These are phyloP conservation scores for Alternaria arborescens DNA, from an alignment of 2,329 filamentous ascomycete species.

Conservation along the genomic window DNA sequence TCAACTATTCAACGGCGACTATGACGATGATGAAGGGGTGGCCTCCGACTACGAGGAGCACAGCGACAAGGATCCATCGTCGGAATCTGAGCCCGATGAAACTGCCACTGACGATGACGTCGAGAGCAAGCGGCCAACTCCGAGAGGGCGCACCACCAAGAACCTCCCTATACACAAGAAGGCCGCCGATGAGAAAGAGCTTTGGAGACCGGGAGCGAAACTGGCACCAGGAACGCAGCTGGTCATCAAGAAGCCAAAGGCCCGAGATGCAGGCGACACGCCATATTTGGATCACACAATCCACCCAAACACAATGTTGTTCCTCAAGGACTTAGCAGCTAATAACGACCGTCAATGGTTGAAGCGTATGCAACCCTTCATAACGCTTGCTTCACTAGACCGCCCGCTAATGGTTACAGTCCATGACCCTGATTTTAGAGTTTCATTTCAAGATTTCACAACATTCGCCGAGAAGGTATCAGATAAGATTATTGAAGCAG, in stretches of 20 bases:
- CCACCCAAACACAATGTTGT: slow-evolving; percentile 70
- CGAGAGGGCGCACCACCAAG: slow-evolving; percentile 28
- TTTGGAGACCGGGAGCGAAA: slow-evolving; percentile 66
- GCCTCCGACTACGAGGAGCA: slow-evolving; percentile 56
- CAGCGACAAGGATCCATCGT: slow-evolving; percentile 39
- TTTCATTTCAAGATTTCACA: slow-evolving; percentile 81
- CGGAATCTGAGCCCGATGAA: slow-evolving; percentile 46
- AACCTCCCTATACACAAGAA: slow-evolving; percentile 35
- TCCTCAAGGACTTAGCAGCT: slow-evolving; percentile 65
- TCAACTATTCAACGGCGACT: slow-evolving; percentile 36
- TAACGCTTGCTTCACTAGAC: neutral
- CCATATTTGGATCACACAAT: slow-evolving; percentile 66
- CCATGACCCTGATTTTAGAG: slow-evolving; percentile 80
- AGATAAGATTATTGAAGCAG: slow-evolving; percentile 72
- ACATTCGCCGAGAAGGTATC: slow-evolving; percentile 78
- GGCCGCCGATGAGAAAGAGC: slow-evolving; percentile 54
- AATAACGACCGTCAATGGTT: slow-evolving; percentile 72
- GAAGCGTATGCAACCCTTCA: slow-evolving; percentile 60
- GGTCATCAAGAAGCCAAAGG: slow-evolving; percentile 69
- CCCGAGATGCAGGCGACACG: slow-evolving; percentile 66
- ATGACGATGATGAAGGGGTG: slow-evolving; percentile 42
- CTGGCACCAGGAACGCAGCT: slow-evolving; percentile 68
- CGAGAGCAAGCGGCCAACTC: slow-evolving; percentile 36
- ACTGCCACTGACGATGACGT: slow-evolving; percentile 40
- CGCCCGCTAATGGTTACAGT: slow-evolving; percentile 59